These are phyloP conservation scores for Knoxia roxburghii DNA, from an alignment of 257 asterid genomes.

Conservation along the genomic window DNA sequence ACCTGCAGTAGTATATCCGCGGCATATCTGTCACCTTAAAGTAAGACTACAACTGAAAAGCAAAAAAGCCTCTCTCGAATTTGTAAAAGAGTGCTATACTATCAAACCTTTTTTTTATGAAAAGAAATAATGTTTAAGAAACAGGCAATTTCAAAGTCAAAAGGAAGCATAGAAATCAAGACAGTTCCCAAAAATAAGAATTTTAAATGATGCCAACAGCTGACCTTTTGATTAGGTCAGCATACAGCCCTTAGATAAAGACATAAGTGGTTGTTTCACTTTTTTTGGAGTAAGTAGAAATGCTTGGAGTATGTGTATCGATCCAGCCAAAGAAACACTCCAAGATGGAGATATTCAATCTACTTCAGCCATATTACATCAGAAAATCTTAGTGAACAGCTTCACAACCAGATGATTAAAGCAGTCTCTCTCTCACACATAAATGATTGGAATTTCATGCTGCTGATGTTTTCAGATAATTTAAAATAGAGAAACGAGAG, in stretches of 20 bases:
- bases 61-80: neutral
- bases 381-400: too few relatives aligned
- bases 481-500: neutral
- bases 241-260: neutral
- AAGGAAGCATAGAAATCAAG: neutral
- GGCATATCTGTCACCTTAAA: neutral
- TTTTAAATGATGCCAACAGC: neutral
- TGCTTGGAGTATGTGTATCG: too few relatives aligned
- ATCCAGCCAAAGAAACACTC: neutral
- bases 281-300: neutral
- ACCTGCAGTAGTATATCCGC: constrained; percentile 39
- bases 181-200: neutral
- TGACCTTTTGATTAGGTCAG: neutral
- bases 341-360: neutral
- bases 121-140: neutral
- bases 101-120: neutral
- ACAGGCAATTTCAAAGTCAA: neutral
- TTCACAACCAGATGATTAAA: too few relatives aligned
- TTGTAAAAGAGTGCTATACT: neutral
- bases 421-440: neutral
- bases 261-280: neutral
- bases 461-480: neutral
- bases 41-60: constrained; percentile 12
- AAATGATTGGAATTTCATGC: neutral
- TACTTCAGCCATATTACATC: neutral